Conservation (phyloP, 108 stramenopile genomes). For the Nitzschia inconspicua region DNA sequence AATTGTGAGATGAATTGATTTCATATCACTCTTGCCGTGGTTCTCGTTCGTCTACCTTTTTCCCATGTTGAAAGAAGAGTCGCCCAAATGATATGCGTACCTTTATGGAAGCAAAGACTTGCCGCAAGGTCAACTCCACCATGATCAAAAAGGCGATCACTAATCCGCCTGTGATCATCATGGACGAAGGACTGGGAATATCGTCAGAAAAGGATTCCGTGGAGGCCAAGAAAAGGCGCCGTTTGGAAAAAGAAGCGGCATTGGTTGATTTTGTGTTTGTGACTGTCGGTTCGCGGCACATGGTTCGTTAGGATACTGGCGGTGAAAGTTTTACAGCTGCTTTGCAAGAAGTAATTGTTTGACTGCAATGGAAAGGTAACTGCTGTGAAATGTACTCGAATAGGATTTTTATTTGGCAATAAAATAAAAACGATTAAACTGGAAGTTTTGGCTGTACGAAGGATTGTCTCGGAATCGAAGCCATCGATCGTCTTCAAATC, state of each 20-base stretch:
- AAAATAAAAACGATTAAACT: too few species aligned
- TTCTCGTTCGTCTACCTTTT: background rate
- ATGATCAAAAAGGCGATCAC: constrained; percentile 11
- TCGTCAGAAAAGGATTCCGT: constrained; percentile 18
- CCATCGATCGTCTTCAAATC: too few species aligned
- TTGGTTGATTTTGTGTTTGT: background rate
- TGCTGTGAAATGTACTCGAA: too few species aligned
- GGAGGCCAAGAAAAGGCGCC: constrained; percentile 17
- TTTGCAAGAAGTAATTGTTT: too few species aligned
- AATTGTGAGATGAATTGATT: background rate
- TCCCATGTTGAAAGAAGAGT: background rate
- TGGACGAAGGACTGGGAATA: constrained; percentile 1
- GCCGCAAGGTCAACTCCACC: constrained; percentile 6
- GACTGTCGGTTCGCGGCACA: background rate
- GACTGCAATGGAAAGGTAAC: too few species aligned
- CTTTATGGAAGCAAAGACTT: constrained; percentile 3
- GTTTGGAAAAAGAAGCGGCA: background rate
- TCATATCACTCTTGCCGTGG: too few species aligned
- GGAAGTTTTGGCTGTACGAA: too few species aligned
- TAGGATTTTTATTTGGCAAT: too few species aligned
- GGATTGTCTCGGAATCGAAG: too few species aligned
- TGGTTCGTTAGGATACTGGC: background rate
- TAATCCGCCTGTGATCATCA: constrained; percentile 2
- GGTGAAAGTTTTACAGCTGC: too few species aligned
- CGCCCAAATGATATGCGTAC: constrained; percentile 2